Conservation (phyloP, 768 basidiomycete genomes). For the Baorangia bicolor region DNA sequence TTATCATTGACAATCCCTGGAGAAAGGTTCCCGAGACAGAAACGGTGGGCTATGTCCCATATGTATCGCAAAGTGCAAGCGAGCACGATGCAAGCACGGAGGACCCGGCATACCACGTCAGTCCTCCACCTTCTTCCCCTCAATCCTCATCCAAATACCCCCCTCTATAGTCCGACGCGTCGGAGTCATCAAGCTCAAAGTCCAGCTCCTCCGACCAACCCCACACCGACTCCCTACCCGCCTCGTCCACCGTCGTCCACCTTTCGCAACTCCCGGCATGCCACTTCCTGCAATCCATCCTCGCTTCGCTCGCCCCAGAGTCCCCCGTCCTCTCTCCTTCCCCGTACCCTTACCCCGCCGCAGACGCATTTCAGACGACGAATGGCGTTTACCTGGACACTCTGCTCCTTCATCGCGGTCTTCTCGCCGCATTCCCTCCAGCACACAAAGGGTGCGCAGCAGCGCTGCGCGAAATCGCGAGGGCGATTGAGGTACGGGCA, state of each 20-base stretch:
- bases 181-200: conserved; percentile 45
- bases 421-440: conserved; percentile 58
- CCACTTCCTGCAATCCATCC: conserved; percentile 60
- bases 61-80: conserved; percentile 35
- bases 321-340: conserved; percentile 34
- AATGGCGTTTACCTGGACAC: conserved; percentile 76
- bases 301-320: conserved; percentile 50
- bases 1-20: conserved; percentile 27
- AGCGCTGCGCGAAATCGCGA: conserved; percentile 65
- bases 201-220: conserved; percentile 35
- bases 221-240: conserved; percentile 14
- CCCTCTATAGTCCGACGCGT: conserved; percentile 41
- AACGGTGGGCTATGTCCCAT: conserved; percentile 21
- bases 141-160: background rate
- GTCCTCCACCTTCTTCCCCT: conserved; percentile 1
- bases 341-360: conserved; percentile 32
- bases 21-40: conserved; percentile 33
- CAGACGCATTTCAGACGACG: conserved; percentile 47
- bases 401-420: conserved; percentile 76
- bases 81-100: conserved; percentile 45
- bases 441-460: conserved; percentile 64
- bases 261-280: conserved; percentile 45
- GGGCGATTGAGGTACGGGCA: conserved; percentile 56
- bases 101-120: conserved; percentile 44
- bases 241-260: conserved; percentile 12